phyloP scores from a whole-genome alignment of 108 stramenopile genomes.

The Schizochytrium sp. region DNA sequence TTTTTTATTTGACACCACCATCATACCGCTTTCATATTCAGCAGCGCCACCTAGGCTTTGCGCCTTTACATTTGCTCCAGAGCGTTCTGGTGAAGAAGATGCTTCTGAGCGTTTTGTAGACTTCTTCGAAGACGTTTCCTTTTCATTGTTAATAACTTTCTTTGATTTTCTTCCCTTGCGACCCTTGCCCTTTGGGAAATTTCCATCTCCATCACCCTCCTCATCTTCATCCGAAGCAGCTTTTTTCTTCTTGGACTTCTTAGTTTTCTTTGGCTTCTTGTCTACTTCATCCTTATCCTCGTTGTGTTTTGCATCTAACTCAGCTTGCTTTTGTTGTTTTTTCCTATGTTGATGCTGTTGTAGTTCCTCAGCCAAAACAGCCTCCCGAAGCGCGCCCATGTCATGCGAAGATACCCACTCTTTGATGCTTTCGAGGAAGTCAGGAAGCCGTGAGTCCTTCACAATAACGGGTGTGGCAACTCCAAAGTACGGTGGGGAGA shows the following conservation, averaged over 20 bases:
- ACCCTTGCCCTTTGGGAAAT: neutral
- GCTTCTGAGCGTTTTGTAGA: no score
- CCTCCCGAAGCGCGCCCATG: neutral
- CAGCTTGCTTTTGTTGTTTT: neutral
- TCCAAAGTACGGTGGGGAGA: neutral
- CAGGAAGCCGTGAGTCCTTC: neutral
- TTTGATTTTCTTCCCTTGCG: neutral
- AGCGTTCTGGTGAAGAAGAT: no score
- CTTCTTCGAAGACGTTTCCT: no score
- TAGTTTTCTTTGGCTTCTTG: neutral
- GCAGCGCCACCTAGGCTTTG: neutral
- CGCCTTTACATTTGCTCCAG: no score
- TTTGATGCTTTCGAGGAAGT: neutral
- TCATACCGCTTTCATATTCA: neutral
- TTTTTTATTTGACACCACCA: neutral
- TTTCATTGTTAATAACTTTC: no score
- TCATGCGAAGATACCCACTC: neutral
- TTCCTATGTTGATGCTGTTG: neutral
- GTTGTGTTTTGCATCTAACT: neutral
- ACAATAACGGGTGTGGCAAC: neutral
- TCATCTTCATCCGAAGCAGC: neutral
- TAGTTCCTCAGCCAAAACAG: neutral
- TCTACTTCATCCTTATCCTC: neutral
- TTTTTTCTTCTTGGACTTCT: slow-evolving; percentile 2
- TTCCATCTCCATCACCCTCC: neutral